Percentiles rank a stretch among this genome's conserved stretches.
Evolutionary conservation across 2,329 filamentous ascomycete species (phyloP).

Genomic region (Neopestalotiopsis sp.): DNA sequence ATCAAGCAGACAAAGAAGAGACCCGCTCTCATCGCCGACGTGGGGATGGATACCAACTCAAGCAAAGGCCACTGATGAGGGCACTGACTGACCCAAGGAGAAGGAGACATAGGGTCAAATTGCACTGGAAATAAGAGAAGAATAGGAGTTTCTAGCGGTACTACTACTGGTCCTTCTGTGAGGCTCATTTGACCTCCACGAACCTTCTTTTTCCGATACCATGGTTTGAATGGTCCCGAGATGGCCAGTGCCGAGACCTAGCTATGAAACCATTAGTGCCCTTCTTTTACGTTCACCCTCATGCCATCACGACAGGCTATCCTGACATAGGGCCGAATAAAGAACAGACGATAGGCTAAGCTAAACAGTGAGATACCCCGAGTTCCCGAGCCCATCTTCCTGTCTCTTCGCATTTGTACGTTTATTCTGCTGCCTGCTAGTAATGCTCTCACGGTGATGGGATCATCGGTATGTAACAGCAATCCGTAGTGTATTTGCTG

Average conservation of each 20-base stretch:
- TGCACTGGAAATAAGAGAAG: background rate
- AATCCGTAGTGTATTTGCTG: background rate
- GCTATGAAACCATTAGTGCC: conserved; percentile 7
- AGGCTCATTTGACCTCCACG: background rate
- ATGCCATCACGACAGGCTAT: background rate
- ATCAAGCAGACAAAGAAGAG: background rate
- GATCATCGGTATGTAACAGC: background rate
- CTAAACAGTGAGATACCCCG: conserved; percentile 8
- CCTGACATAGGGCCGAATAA: conserved; percentile 13
- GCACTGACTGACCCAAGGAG: background rate
- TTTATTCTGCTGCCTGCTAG: background rate
- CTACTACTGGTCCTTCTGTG: background rate
- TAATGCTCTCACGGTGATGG: background rate
- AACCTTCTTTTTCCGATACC: background rate
- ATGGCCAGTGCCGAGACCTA: conserved; percentile 3
- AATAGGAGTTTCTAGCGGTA: background rate
- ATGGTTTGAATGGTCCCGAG: background rate
- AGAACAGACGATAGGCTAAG: background rate
- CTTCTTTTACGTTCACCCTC: conserved; percentile 6
- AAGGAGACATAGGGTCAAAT: background rate
- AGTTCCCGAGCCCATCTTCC: conserved; percentile 3
- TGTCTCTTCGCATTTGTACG: no score
- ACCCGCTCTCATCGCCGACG: conserved; percentile 4
- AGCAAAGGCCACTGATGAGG: background rate
- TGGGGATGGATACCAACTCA: background rate